These are phyloP conservation scores for Penicillium robsamsonii DNA, from an alignment of 495 filamentous ascomycete species.

Conservation along the genomic window DNA sequence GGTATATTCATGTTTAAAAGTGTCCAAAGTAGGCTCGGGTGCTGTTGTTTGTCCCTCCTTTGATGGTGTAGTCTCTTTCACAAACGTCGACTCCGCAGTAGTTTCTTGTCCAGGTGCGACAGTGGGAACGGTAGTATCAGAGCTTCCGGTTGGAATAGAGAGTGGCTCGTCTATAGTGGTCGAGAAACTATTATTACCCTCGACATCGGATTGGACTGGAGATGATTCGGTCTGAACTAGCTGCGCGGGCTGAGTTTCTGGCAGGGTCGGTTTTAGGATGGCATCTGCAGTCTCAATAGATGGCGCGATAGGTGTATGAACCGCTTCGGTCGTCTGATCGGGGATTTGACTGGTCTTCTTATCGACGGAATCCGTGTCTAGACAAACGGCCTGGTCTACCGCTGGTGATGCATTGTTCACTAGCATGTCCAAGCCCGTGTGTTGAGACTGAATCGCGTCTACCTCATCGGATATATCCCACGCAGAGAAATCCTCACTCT, in stretches of 20 bases:
- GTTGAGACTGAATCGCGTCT: conserved; percentile 2
- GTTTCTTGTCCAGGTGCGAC: not conserved
- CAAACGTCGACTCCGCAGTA: not conserved
- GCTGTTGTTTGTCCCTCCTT: not conserved
- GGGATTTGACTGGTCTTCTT: not conserved
- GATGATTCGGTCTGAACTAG: not conserved
- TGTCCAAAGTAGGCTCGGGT: not conserved
- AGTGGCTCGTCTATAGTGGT: not conserved
- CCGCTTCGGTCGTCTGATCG: no score
- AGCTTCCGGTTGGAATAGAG: not conserved
- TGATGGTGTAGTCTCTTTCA: not conserved
- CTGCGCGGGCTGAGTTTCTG: not conserved
- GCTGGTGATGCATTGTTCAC: conserved; percentile 7
- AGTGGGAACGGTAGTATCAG: not conserved
- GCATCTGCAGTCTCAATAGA: not conserved
- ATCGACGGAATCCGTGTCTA: not conserved
- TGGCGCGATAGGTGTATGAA: not conserved
- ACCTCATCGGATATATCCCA: conserved; percentile 22
- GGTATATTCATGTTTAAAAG: not conserved
- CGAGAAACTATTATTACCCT: no score
- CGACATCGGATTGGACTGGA: not conserved
- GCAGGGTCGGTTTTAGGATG: not conserved
- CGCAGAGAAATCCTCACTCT: conserved; percentile 22
- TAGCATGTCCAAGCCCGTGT: conserved; percentile 4
- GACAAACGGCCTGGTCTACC: not conserved